phyloP scores from a whole-genome alignment of 192 early-diverging fungal species.

The Entomortierella parvispora region DNA sequence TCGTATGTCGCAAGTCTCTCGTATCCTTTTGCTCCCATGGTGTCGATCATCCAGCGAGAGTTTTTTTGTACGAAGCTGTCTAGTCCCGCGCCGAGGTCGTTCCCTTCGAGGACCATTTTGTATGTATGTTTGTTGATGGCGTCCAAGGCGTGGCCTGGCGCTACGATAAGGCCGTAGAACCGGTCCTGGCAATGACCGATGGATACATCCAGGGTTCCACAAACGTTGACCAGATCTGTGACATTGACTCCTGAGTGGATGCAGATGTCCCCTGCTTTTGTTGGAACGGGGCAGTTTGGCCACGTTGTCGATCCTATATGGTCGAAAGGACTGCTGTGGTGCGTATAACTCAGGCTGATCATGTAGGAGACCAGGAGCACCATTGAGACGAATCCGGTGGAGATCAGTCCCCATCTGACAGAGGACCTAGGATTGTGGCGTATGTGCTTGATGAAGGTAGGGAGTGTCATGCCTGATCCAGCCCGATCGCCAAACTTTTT shows the following conservation, averaged over 20 bases:
- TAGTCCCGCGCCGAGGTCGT: conserved; percentile 5
- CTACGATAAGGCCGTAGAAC: conserved; percentile 7
- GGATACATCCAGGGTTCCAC: background rate
- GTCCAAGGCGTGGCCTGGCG: conserved; percentile 2
- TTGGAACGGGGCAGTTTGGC: background rate
- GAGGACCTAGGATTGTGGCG: no score
- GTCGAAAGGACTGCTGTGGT: no score
- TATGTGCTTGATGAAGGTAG: no score
- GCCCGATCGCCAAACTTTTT: no score
- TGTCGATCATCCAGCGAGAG: conserved; percentile 31
- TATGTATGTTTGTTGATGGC: conserved; percentile 3
- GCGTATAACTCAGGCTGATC: no score
- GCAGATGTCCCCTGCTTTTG: background rate
- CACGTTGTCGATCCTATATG: no score
- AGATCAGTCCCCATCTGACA: no score
- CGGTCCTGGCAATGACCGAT: conserved; percentile 16
- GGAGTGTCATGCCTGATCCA: no score
- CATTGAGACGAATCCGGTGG: no score
- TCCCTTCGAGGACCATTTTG: conserved; percentile 22
- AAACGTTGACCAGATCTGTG: background rate
- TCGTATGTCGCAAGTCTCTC: conserved; percentile 11
- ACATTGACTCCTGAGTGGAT: background rate
- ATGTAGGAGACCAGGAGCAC: no score
- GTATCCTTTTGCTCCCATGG: conserved; percentile 15
- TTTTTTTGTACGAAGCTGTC: conserved; percentile 26